A percentile compares a stretch with the other conserved stretches of the same genome.
phyloP scores from a whole-genome alignment of 2,329 filamentous ascomycete genomes.

The Aspergillus sp. region DNA sequence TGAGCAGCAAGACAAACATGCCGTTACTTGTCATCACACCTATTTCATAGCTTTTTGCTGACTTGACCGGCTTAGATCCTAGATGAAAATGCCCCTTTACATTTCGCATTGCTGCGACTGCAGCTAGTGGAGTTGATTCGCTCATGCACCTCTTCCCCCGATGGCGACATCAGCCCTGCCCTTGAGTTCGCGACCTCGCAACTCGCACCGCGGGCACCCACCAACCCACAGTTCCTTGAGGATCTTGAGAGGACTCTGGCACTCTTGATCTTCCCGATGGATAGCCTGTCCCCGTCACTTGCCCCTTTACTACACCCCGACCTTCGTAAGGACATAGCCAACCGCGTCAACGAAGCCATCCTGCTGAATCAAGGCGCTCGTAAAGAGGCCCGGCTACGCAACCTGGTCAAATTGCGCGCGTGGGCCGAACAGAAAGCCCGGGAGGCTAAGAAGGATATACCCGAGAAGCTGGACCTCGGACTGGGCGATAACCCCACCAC shows the following conservation, averaged over 20 bases:
- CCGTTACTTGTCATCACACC: slow-evolving; percentile 14
- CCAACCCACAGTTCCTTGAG: slow-evolving; percentile 75
- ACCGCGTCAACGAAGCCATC: slow-evolving; percentile 85
- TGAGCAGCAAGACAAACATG: slow-evolving; percentile 58
- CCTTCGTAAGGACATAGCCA: slow-evolving; percentile 80
- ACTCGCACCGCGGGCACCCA: slow-evolving; percentile 82
- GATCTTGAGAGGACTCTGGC: slow-evolving; percentile 93
- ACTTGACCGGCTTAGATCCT: slow-evolving; percentile 66
- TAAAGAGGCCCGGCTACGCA: slow-evolving; percentile 78
- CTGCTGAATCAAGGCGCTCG: slow-evolving; percentile 70
- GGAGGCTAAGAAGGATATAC: slow-evolving; percentile 50
- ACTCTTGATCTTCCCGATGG: slow-evolving; percentile 82
- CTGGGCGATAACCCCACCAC: slow-evolving; percentile 35
- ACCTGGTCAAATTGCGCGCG: slow-evolving; percentile 76
- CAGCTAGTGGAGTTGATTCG: slow-evolving; percentile 94
- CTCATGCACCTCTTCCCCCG: slow-evolving; percentile 64
- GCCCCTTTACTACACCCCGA: slow-evolving; percentile 75
- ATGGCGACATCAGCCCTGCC: slow-evolving; percentile 75
- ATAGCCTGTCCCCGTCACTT: slow-evolving; percentile 74
- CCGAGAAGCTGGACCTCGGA: slow-evolving; percentile 48
- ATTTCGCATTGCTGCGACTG: slow-evolving; percentile 85
- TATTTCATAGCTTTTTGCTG: slow-evolving; percentile 22
- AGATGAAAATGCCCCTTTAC: slow-evolving; percentile 77
- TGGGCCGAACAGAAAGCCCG: slow-evolving; percentile 73
- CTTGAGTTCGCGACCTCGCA: slow-evolving; percentile 85